A percentile compares a stretch with the other conserved stretches of the same genome.
phyloP scores from a whole-genome alignment of 176 grass and related monocot species.

The Avena atlantica region DNA sequence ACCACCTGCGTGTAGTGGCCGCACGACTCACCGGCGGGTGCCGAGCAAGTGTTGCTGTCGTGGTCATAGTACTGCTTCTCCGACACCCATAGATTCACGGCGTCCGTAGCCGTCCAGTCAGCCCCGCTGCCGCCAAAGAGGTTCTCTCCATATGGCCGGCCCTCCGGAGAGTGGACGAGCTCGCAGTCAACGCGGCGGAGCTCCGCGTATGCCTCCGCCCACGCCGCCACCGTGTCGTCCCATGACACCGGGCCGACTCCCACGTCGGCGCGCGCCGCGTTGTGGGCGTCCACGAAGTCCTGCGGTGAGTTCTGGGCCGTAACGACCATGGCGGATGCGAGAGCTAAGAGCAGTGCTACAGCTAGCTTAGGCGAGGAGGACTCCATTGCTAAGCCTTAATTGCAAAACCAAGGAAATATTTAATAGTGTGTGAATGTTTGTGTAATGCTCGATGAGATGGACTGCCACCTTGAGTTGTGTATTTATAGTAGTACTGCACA shows the following conservation, averaged over 20 bases:
- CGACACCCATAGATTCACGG: constrained; percentile 25
- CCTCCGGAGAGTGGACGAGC: not conserved
- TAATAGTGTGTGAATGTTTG: too few species aligned
- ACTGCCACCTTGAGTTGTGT: too few species aligned
- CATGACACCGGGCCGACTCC: constrained; percentile 37
- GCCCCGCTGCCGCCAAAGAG: not conserved
- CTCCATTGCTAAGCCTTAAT: not conserved
- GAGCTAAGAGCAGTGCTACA: not conserved
- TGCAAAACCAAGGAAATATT: not conserved
- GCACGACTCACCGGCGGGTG: not conserved
- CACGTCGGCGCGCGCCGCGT: constrained; percentile 3
- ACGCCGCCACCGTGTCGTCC: not conserved
- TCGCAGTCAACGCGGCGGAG: constrained; percentile 1
- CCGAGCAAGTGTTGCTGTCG: not conserved
- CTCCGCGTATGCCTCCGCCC: constrained; percentile 46
- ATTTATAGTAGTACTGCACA: too few species aligned
- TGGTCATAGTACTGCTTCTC: constrained; percentile 55
- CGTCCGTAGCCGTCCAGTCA: constrained; percentile 30
- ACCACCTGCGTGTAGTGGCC: constrained; percentile 47
- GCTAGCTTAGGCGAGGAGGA: not conserved
- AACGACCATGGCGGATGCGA: not conserved
- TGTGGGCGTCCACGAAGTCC: constrained; percentile 52
- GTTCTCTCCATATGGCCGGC: not conserved
- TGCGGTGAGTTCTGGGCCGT: constrained; percentile 41
- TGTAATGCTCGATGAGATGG: too few species aligned